These are phyloP conservation scores for Syzygium jambos DNA, from an alignment of 345 rosid species.

Conservation along the genomic window DNA sequence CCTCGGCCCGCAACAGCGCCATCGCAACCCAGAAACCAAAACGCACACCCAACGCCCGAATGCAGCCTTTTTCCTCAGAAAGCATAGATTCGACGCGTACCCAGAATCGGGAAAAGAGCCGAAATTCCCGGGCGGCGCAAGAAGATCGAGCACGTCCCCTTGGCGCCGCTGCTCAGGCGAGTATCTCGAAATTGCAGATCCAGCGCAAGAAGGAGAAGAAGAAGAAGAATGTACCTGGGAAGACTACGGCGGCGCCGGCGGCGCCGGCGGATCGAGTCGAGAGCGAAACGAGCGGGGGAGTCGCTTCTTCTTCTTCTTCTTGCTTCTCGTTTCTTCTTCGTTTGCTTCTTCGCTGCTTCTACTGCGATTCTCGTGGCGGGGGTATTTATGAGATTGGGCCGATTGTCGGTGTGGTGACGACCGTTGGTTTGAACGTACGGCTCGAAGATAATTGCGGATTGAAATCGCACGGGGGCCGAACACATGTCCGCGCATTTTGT, in stretches of 20 bases:
- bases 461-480: not conserved
- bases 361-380: not conserved
- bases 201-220: not conserved
- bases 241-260: not conserved
- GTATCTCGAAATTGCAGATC: not conserved
- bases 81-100: not conserved
- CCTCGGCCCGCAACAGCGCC: not conserved
- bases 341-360: not conserved
- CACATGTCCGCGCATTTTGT: not conserved
- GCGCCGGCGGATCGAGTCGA: not conserved
- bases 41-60: not conserved
- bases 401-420: not conserved
- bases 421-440: not conserved
- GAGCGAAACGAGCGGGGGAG: not conserved
- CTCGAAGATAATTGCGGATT: not conserved
- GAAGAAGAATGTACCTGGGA: not conserved
- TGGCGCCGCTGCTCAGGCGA: not conserved
- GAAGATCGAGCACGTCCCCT: not conserved
- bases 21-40: not conserved
- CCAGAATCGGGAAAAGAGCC: not conserved
- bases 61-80: not conserved
- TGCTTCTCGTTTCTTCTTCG: not conserved
- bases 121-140: not conserved
- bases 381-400: not conserved
- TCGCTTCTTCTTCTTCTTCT: not conserved